Percentiles rank a stretch among this genome's conserved stretches.
Evolutionary conservation across 2,329 filamentous ascomycete species (phyloP).

Genomic region (Cladosporium cucumerinum): DNA sequence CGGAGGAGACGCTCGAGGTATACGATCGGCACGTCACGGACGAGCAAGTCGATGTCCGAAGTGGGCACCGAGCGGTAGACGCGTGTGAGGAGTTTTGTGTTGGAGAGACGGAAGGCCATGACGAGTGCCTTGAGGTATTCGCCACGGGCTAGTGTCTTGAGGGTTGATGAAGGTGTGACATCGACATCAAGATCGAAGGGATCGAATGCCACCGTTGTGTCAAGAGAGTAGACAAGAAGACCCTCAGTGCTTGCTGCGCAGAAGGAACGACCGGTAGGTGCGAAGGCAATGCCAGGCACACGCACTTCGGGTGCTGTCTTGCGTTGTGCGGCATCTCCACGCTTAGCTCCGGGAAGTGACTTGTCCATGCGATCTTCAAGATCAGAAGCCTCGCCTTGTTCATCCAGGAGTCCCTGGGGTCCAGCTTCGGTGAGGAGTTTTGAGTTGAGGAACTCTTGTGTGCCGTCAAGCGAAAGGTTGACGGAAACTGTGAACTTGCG

Average conservation of each 20-base stretch:
- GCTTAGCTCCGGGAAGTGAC: conserved; percentile 78
- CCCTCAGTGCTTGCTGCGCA: conserved; percentile 95
- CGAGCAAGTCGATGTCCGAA: conserved; percentile 70
- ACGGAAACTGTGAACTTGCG: conserved; percentile 96
- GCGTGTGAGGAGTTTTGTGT: conserved; percentile 72
- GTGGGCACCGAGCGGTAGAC: conserved; percentile 83
- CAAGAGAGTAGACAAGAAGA: conserved; percentile 86
- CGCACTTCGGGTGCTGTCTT: conserved; percentile 77
- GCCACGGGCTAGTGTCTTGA: conserved; percentile 67
- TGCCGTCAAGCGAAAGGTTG: conserved; percentile 92
- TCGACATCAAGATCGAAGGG: conserved; percentile 94
- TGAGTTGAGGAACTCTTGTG: conserved; percentile 95
- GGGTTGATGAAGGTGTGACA: conserved; percentile 73
- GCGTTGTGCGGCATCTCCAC: conserved; percentile 78
- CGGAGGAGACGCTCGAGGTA: conserved; percentile 83
- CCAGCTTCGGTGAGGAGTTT: conserved; percentile 87
- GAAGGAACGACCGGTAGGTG: conserved; percentile 83
- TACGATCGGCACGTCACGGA: conserved; percentile 73
- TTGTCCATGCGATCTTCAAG: conserved; percentile 78
- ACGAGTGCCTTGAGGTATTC: conserved; percentile 90
- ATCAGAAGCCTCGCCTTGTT: conserved; percentile 83
- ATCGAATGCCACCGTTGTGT: conserved; percentile 81
- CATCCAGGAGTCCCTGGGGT: conserved; percentile 77
- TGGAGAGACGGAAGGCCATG: conserved; percentile 96
- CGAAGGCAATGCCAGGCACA: conserved; percentile 80